Evolutionary conservation across 331 rosid species (phyloP), one percentile per base, ranked within the genome.

Genomic region (Acacia concinna): DNA sequence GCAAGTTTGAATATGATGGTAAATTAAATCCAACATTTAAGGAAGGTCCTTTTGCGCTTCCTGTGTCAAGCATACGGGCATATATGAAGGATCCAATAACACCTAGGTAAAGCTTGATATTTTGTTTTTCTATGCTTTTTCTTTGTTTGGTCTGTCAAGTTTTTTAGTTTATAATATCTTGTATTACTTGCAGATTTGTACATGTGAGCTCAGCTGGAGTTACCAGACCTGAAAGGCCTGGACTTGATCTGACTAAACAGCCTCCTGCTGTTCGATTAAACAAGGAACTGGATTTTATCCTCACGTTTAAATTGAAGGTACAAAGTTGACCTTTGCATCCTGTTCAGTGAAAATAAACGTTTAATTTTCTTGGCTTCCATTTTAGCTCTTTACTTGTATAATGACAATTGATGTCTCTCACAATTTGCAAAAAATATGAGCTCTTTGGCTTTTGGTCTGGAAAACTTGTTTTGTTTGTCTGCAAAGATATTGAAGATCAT

Each of bases 141-240:
- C 20, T 77, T 59, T 35, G 2, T 30, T 79, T 30, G 25, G 47
- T 72, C 43, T 79, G 37, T 68, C 80, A 71, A 68, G 41, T 21
- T 18, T 35, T 74, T 51, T 85, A 25, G 11, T 17, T 32, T 71
- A 52, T 41, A 21, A 35, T 59, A 63, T 49, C 74, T 71, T 76
- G 66, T 78, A 68, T 81, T 79, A 6, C 79, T 3, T 87, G 81
- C 83, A 95, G 98, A 84, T 87, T 92, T 83, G 97, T 95, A 62
- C 98, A 95, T 46, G 97, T 95, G 59, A 35, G 98, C 78, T 86
- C 97, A 8, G 98, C 98, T 31, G 98, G 98, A 88, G 98, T 91
- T 87, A 95, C 98, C 8, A 86, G 97, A 75, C 97, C 98, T 0
- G 93, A 87, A 28, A 91, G 97, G 77, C 97, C 96, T 8, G 98